Evolutionary conservation across 179 eudicot genomes (phyloP).

Genomic region (Beta lomatogona): DNA sequence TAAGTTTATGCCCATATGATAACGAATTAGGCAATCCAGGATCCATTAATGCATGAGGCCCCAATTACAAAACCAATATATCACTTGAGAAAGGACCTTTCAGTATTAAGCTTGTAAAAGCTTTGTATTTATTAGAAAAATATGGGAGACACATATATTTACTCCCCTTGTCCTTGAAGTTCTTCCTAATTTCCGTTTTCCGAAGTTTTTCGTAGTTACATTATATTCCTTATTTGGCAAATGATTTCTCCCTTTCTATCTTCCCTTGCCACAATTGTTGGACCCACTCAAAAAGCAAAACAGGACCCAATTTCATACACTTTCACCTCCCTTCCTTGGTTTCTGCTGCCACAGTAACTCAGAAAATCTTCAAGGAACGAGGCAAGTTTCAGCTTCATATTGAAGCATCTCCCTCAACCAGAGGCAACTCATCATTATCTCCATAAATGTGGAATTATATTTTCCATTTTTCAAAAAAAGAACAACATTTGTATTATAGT

Average conservation of each 20-base stretch:
- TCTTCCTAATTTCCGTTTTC: no score
- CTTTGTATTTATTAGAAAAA: neutral
- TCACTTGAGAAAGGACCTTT: neutral
- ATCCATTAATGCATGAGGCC: neutral
- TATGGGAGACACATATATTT: neutral
- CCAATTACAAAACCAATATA: neutral
- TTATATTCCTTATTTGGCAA: no score
- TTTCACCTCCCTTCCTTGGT: no score
- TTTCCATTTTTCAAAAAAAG: no score
- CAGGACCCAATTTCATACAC: no score
- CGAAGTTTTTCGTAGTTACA: neutral
- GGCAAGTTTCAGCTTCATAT: neutral
- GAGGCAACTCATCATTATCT: no score
- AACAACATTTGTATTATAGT: no score
- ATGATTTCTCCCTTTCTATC: neutral
- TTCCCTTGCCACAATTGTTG: no score
- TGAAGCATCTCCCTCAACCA: neutral
- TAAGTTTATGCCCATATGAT: neutral
- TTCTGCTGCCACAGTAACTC: no score
- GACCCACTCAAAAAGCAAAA: no score
- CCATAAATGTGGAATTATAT: neutral
- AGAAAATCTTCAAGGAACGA: neutral
- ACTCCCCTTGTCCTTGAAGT: neutral
- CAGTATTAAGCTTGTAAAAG: neutral
- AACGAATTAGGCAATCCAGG: neutral